Evolutionary conservation across 768 basidiomycete genomes (phyloP), one percentile per base, ranked within the genome.

Genomic region (Tulasnella sp.): DNA sequence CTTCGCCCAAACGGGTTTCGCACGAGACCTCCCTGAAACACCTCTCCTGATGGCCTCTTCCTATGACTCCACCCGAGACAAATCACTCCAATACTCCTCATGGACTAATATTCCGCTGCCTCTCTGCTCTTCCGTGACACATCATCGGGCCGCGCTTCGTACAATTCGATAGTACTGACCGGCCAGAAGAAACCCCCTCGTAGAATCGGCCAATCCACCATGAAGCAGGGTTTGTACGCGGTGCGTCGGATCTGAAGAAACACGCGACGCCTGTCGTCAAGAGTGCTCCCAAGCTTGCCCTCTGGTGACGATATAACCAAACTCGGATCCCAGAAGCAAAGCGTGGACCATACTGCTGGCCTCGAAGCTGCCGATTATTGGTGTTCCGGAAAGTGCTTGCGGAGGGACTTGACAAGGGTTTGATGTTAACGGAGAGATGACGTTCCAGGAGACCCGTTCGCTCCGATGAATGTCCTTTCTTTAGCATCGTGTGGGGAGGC

Each of bases 331-430:
- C 72, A 80, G 77, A 6, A 48, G 51, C 51, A 83, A 73, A 15
- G 83, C 82, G 44, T 83, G 81, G 37, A 84, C 74, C 70, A 85
- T 35, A 35, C 35, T 2, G 35, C n/a, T 35, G 35, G 85, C 84
- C 77, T 86, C 84, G 80, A 86, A 84, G 74, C 85, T 85, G 55
- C 83, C 84, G 23, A 85, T 78, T 10, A 83, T 83, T 26, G 79
- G 79, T 4, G 39, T 75, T 26, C 48, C 16, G 83, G 83, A 29
- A 46, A 78, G 23, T 51, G 16, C 3, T 77, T 35, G 5, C 5
- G 35, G 5, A 35, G 35, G 35, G 35, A 35, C 35, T 35, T 35
- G 35, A 35, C 35, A 5, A 35, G 35, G 35, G 35, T 2, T 35
- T 5, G 35, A 35, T 35, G 5, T 35, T 35, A 5, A 35, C 35